Evolutionary conservation across 2,329 filamentous ascomycete species (phyloP).

Genomic region (Fusarium dlaminii): DNA sequence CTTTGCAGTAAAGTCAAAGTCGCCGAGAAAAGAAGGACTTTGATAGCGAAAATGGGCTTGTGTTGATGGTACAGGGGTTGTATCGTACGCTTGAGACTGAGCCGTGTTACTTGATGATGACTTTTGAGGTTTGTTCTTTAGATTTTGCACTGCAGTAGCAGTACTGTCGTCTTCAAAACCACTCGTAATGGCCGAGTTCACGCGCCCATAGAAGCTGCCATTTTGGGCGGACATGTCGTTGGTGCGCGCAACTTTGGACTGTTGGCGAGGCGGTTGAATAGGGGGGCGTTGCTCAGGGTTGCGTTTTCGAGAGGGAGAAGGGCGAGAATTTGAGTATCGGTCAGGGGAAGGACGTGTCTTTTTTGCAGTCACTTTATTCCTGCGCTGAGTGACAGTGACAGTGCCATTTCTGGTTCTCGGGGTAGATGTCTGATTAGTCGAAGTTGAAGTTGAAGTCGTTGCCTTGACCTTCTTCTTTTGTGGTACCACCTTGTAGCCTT

Average conservation of each 20-base stretch:
- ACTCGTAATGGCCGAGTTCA: slow-evolving; percentile 46
- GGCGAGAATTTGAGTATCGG: background rate
- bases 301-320: background rate
- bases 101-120: background rate
- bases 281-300: background rate
- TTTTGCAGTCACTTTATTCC: background rate
- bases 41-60: slow-evolving; percentile 29
- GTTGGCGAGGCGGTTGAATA: background rate
- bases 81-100: slow-evolving; percentile 13
- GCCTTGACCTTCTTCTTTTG: slow-evolving; percentile 25
- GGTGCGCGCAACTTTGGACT: slow-evolving; percentile 36
- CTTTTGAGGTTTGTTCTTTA: background rate
- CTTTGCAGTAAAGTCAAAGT: slow-evolving; percentile 26
- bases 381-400: background rate
- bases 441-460: background rate
- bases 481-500: slow-evolving; percentile 36
- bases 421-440: background rate
- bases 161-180: slow-evolving; percentile 45
- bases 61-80: slow-evolving; percentile 10
- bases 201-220: slow-evolving; percentile 42
- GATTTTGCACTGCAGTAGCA: background rate
- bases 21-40: slow-evolving; percentile 33
- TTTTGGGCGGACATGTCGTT: slow-evolving; percentile 42
- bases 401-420: background rate
- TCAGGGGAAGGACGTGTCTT: background rate